Percentiles rank a stretch among this genome's conserved stretches.
phyloP scores from a whole-genome alignment of 2,329 filamentous ascomycete genomes.

The Clarireedia paspali region DNA sequence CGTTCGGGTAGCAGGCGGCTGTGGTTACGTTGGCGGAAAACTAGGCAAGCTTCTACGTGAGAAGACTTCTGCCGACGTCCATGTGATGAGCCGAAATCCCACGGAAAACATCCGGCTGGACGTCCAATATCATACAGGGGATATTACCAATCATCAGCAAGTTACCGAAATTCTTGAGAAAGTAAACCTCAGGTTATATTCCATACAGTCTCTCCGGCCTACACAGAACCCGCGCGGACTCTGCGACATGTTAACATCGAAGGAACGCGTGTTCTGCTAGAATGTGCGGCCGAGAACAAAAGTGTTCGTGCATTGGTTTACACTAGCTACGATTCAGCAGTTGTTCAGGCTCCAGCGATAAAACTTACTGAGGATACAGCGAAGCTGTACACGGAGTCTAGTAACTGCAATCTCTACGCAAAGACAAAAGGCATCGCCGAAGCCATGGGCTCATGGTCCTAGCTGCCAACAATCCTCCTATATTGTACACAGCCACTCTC shows the following conservation, averaged over 20 bases:
- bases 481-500: slow-evolving; percentile 24
- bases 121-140: not conserved
- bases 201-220: slow-evolving; percentile 28
- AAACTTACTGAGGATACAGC: slow-evolving; percentile 22
- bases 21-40: not conserved
- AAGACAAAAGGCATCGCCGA: slow-evolving; percentile 31
- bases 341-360: slow-evolving; percentile 21
- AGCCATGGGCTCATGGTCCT: slow-evolving; percentile 18
- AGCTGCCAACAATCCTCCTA: slow-evolving; percentile 22
- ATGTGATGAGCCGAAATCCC: not conserved
- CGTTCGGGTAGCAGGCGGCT: not conserved
- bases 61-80: not conserved
- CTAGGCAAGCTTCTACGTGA: not conserved
- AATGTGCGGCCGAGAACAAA: slow-evolving; percentile 15
- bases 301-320: slow-evolving; percentile 28
- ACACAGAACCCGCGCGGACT: slow-evolving; percentile 15
- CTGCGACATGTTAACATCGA: slow-evolving; percentile 28
- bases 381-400: slow-evolving; percentile 18
- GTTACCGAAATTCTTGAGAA: not conserved
- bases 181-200: not conserved
- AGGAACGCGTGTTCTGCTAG: slow-evolving; percentile 28
- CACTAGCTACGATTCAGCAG: slow-evolving; percentile 27
- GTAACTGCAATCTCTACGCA: slow-evolving; percentile 19
- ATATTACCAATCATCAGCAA: not conserved
- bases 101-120: not conserved